A percentile compares a stretch with the other conserved stretches of the same genome.
Evolutionary conservation across 2,329 filamentous ascomycete genomes (phyloP).

Genomic region (Nemania sp.): DNA sequence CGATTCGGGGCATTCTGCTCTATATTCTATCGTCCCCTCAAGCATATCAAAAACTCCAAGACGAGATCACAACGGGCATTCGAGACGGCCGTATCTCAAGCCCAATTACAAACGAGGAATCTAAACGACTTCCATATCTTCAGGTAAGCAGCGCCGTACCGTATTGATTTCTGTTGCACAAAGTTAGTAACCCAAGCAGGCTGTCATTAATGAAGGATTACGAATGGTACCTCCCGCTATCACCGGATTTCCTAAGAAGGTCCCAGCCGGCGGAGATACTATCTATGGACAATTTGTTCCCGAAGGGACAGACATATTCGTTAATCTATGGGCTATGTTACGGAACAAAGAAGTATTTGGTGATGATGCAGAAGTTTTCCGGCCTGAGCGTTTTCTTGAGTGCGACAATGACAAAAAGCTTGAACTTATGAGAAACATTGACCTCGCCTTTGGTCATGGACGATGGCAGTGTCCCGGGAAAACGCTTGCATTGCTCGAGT

Average conservation of each 20-base stretch:
- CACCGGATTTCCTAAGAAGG: slow-evolving; percentile 31
- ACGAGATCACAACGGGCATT: slow-evolving; percentile 27
- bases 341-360: slow-evolving; percentile 33
- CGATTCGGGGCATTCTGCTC: slow-evolving; percentile 30
- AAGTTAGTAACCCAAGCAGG: slow-evolving; percentile 17
- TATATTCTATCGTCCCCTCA: slow-evolving; percentile 27
- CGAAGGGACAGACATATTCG: slow-evolving; percentile 32
- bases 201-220: slow-evolving; percentile 34
- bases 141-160: too few species aligned
- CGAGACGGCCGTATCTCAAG: slow-evolving; percentile 28
- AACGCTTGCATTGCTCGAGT: slow-evolving; percentile 32
- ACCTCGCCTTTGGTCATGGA: slow-evolving; percentile 33
- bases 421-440: slow-evolving; percentile 25
- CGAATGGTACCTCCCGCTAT: slow-evolving; percentile 31
- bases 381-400: slow-evolving; percentile 34
- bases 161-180: background rate
- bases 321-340: slow-evolving; percentile 30
- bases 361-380: slow-evolving; percentile 30
- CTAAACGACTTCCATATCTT: slow-evolving; percentile 32
- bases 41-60: slow-evolving; percentile 26
- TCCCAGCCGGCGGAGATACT: slow-evolving; percentile 32
- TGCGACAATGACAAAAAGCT: slow-evolving; percentile 17
- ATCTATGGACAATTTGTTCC: slow-evolving; percentile 31
- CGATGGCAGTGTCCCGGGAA: slow-evolving; percentile 34
- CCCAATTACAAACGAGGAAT: slow-evolving; percentile 32